Evolutionary conservation across 2,329 filamentous ascomycete species (phyloP).

Genomic region (Cercospora zeina): DNA sequence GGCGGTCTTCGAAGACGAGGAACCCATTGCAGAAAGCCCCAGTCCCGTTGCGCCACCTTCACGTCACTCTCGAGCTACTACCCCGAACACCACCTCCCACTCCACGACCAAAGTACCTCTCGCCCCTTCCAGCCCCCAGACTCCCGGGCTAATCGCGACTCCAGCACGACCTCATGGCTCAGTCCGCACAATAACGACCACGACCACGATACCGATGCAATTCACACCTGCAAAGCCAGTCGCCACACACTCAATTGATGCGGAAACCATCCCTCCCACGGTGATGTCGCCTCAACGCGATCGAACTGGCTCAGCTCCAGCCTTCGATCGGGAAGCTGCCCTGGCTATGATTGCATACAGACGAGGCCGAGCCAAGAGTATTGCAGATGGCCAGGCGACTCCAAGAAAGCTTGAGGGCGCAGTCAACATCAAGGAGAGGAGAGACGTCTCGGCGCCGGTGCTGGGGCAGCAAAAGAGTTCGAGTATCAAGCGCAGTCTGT

Average conservation of each 20-base stretch:
- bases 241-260: constrained; percentile 21
- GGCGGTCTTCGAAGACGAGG: constrained; percentile 24
- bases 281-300: constrained; percentile 24
- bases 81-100: constrained; percentile 3
- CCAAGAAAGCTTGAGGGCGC: constrained; percentile 57
- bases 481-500: constrained; percentile 10
- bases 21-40: constrained; percentile 27
- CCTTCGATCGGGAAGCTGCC: constrained; percentile 65
- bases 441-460: constrained; percentile 51
- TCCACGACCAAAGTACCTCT: constrained; percentile 29
- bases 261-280: constrained; percentile 30
- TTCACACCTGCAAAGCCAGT: constrained; percentile 46
- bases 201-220: constrained; percentile 51
- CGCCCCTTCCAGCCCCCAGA: constrained; percentile 46
- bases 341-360: constrained; percentile 73
- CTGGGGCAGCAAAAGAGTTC: constrained; percentile 33
- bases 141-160: constrained; percentile 32
- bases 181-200: constrained; percentile 50
- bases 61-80: constrained; percentile 18
- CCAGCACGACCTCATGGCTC: constrained; percentile 34
- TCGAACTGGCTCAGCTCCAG: constrained; percentile 27
- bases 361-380: constrained; percentile 68
- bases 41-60: constrained; percentile 25
- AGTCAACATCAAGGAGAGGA: constrained; percentile 43
- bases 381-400: constrained; percentile 63